Conservation (phyloP, 805 yeast species). For the Candida piceae region DNA sequence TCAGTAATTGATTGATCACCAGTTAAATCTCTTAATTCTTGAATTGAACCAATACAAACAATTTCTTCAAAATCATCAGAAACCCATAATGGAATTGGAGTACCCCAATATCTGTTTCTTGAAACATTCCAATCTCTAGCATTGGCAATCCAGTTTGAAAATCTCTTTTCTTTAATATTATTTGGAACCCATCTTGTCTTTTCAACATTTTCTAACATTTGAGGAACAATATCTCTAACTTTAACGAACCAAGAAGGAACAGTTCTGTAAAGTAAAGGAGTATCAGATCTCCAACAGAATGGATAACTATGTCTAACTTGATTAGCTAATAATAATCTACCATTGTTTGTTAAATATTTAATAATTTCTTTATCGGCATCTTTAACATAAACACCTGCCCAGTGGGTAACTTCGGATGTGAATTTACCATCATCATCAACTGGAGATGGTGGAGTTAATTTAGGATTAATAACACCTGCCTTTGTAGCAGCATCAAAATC, state of each 20-base stretch:
- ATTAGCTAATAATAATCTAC: conserved; percentile 66
- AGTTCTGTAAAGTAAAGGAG: conserved; percentile 92
- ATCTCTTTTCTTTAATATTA: conserved; percentile 87
- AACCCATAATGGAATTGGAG: conserved; percentile 98
- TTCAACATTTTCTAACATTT: conserved; percentile 81
- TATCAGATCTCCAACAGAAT: conserved; percentile 99
- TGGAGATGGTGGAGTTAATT: conserved; percentile 80
- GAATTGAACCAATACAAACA: conserved; percentile 88
- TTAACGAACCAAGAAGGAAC: conserved; percentile 99
- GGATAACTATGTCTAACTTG: conserved; percentile 97
- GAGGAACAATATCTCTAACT: conserved; percentile 79
- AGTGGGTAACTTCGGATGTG: conserved; percentile 69
- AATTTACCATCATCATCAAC: conserved; percentile 90
- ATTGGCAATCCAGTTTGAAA: conserved; percentile 95
- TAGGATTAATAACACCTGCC: conserved; percentile 69
- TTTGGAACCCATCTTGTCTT: conserved; percentile 93
- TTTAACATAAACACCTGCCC: conserved; percentile 82
- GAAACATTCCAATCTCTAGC: conserved; percentile 99
- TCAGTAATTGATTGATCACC: conserved; percentile 82
- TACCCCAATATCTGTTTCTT: conserved; percentile 99
- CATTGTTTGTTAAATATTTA: conserved; percentile 72
- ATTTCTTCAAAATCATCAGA: conserved; percentile 89
- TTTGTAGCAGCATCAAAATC: conserved; percentile 82
- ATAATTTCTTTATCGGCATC: conserved; percentile 93
- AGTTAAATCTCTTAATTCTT: conserved; percentile 77